Percentiles rank a stretch among this genome's conserved stretches.
phyloP scores from a whole-genome alignment of 192 early-diverging fungal species.

The Podila clonocystis region DNA sequence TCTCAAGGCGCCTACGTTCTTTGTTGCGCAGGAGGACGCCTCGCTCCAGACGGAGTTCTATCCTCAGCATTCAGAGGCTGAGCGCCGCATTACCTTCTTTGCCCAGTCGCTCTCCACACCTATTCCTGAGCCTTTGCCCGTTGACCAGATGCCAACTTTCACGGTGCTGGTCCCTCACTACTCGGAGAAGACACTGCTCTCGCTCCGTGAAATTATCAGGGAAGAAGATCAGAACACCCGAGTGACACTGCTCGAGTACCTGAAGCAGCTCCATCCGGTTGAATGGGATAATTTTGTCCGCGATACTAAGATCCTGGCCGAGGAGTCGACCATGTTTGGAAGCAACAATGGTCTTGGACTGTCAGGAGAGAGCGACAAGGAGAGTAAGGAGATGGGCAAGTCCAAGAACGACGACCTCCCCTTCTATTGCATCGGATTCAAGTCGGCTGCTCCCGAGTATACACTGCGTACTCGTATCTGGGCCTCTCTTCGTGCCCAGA shows the following conservation, averaged over 20 bases:
- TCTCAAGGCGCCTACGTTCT: constrained; percentile 79
- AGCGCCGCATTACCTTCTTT: constrained; percentile 88
- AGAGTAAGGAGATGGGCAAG: constrained; percentile 67
- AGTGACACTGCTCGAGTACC: constrained; percentile 83
- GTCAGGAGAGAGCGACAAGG: constrained; percentile 30
- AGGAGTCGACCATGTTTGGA: constrained; percentile 62
- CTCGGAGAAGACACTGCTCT: constrained; percentile 85
- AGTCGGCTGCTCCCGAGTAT: constrained; percentile 82
- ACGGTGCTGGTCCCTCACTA: constrained; percentile 89
- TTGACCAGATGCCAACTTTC: constrained; percentile 87
- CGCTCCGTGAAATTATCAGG: constrained; percentile 84
- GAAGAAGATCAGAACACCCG: constrained; percentile 84
- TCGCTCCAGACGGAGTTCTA: constrained; percentile 79
- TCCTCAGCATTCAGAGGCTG: constrained; percentile 79
- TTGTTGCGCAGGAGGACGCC: constrained; percentile 79
- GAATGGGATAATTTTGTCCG: constrained; percentile 95
- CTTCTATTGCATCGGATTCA: constrained; percentile 86
- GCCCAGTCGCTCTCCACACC: constrained; percentile 85
- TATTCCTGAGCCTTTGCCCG: constrained; percentile 80
- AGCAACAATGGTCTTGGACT: constrained; percentile 29
- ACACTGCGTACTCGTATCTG: constrained; percentile 88
- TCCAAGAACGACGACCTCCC: constrained; percentile 81
- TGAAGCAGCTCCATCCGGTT: constrained; percentile 79
- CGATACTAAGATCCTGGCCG: constrained; percentile 83
- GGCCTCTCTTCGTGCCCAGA: constrained; percentile 88